phyloP scores from a whole-genome alignment of 441 rosid genomes.

The Jatropha podagrica region DNA sequence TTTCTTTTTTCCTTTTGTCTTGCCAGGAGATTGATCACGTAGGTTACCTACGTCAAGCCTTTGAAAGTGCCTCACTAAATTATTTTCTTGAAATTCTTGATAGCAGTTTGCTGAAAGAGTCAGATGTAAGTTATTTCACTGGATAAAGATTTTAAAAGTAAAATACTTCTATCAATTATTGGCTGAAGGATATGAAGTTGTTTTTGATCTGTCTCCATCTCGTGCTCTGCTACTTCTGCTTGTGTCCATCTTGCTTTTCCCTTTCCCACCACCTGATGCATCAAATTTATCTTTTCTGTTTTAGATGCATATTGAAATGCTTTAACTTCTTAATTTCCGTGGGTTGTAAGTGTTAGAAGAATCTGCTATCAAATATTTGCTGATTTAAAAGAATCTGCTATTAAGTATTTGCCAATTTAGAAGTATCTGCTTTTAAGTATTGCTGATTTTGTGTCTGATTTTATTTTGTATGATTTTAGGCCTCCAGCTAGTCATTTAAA shows the following conservation, averaged over 20 bases:
- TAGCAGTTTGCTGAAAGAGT: constrained; percentile 65
- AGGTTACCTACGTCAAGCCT: constrained; percentile 88
- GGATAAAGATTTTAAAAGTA: not conserved
- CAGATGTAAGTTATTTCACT: constrained; percentile 62
- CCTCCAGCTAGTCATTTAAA: no score
- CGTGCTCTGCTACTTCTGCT: not conserved
- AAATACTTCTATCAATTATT: not conserved
- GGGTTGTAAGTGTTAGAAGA: not conserved
- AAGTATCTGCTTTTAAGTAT: no score
- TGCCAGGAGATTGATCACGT: constrained; percentile 86
- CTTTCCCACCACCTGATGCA: not conserved
- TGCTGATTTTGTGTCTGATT: no score
- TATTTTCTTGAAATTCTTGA: constrained; percentile 76
- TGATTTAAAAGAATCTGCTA: no score
- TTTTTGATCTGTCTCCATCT: constrained; percentile 4
- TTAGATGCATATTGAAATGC: not conserved
- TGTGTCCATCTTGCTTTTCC: not conserved
- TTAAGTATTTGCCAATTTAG: no score
- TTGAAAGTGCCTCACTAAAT: constrained; percentile 76
- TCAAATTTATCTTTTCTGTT: not conserved
- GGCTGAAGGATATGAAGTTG: not conserved
- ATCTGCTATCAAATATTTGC: no score
- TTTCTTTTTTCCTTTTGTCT: constrained; percentile 23
- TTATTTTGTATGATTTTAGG: no score
- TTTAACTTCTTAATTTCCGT: not conserved